phyloP scores from a whole-genome alignment of 345 rosid species.

The Passiflora organensis region DNA sequence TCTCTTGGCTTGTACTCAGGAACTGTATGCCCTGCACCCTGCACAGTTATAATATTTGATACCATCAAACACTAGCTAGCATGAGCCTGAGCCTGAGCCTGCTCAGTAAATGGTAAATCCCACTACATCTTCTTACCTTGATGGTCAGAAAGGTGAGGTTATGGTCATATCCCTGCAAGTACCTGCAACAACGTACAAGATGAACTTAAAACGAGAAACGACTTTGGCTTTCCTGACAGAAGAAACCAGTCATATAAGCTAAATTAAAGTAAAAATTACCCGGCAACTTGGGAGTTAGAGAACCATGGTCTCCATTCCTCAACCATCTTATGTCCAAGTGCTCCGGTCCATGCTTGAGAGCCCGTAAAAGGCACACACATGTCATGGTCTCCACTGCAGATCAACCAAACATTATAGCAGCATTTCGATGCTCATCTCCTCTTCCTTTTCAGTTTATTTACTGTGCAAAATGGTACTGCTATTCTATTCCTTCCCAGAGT shows the following conservation, averaged over 20 bases:
- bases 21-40: constrained; percentile 91
- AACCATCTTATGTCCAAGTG: constrained; percentile 59
- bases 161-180: constrained; percentile 59
- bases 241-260: too few species aligned
- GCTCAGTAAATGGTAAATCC: too few species aligned
- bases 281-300: constrained; percentile 58
- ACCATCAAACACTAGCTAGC: too few species aligned
- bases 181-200: constrained; percentile 47
- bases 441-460: too few species aligned
- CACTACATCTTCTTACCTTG: too few species aligned
- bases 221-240: too few species aligned
- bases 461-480: too few species aligned
- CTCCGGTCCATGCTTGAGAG: constrained; percentile 80
- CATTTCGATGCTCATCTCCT: too few species aligned
- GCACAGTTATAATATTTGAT: background rate
- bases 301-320: constrained; percentile 91
- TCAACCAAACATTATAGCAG: background rate
- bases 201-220: too few species aligned
- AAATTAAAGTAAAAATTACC: constrained; percentile 50
- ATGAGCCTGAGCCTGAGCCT: too few species aligned
- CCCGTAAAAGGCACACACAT: constrained; percentile 95
- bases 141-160: constrained; percentile 77
- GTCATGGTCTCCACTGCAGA: constrained; percentile 82
- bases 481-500: too few species aligned
- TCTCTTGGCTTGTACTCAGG: constrained; percentile 85